Percentiles rank a stretch among this genome's conserved stretches.
These are phyloP conservation scores for Coffea canephora DNA, from an alignment of 257 asterid species.

Conservation along the genomic window DNA sequence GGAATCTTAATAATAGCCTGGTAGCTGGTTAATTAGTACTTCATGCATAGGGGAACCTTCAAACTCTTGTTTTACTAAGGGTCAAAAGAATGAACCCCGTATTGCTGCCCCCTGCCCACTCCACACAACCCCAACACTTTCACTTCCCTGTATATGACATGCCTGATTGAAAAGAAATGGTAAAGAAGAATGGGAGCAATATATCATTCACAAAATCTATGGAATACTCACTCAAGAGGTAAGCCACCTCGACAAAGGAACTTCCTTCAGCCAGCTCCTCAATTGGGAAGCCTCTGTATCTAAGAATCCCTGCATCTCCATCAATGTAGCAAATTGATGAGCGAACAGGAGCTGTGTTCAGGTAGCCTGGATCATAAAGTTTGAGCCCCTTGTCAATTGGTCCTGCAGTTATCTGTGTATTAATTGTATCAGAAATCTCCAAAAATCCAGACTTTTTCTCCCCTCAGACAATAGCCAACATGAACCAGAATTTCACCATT, in stretches of 20 bases:
- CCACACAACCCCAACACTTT: neutral
- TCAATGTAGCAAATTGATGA: constrained; percentile 90
- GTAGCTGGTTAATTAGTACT: no score
- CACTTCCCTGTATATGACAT: no score
- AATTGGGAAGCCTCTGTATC: constrained; percentile 94
- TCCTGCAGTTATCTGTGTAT: constrained; percentile 64
- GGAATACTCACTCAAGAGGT: constrained; percentile 75
- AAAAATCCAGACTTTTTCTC: neutral
- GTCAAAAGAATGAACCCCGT: no score
- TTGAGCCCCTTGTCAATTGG: constrained; percentile 89
- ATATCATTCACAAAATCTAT: no score
- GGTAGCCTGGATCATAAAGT: constrained; percentile 97
- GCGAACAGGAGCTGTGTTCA: constrained; percentile 93
- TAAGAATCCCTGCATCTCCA: constrained; percentile 96
- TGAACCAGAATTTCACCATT: neutral
- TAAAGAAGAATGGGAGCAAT: no score
- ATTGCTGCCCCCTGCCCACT: no score
- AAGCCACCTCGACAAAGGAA: constrained; percentile 88
- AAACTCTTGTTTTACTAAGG: neutral
- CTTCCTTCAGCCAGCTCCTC: constrained; percentile 96
- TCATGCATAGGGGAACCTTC: neutral
- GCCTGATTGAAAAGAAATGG: neutral
- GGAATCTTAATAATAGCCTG: no score
- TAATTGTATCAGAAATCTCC: constrained; percentile 21
- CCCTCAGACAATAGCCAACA: no score